These are phyloP conservation scores for Heracleum sosnowskyi DNA, from an alignment of 129 eudicot species.

Conservation along the genomic window DNA sequence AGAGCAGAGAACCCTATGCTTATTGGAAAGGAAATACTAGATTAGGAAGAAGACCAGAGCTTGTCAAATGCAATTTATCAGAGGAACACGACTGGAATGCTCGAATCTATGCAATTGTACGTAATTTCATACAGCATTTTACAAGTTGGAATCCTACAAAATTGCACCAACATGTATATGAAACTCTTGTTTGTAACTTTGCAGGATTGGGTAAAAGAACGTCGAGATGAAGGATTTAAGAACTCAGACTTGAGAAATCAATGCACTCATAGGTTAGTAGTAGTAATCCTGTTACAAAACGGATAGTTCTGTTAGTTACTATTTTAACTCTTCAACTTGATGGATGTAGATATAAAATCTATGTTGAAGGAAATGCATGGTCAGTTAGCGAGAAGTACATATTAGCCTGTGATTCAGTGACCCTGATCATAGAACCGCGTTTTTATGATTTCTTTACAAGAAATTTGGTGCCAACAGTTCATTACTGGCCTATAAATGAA, in stretches of 20 bases:
- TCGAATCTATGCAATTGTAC: conserved; percentile 45
- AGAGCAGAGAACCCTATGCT: conserved; percentile 60
- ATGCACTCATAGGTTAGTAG: conserved; percentile 44
- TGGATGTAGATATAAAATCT: conserved; percentile 46
- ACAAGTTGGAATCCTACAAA: background rate
- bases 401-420: conserved; percentile 47
- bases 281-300: background rate
- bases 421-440: conserved; percentile 33
- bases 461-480: conserved; percentile 45
- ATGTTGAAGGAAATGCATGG: conserved; percentile 55
- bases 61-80: conserved; percentile 50
- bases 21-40: conserved; percentile 76
- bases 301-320: background rate
- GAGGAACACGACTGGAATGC: conserved; percentile 51
- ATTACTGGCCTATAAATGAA: conserved; percentile 49
- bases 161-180: background rate
- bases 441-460: conserved; percentile 54
- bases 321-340: background rate
- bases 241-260: conserved; percentile 39
- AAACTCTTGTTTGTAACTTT: background rate
- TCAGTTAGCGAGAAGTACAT: conserved; percentile 60
- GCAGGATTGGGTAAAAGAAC: conserved; percentile 40
- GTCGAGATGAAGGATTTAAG: conserved; percentile 30
- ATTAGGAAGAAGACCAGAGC: conserved; percentile 42
- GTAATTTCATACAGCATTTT: background rate